phyloP scores from a whole-genome alignment of 169 alveolate genomes.

The Babesia bigemina region DNA sequence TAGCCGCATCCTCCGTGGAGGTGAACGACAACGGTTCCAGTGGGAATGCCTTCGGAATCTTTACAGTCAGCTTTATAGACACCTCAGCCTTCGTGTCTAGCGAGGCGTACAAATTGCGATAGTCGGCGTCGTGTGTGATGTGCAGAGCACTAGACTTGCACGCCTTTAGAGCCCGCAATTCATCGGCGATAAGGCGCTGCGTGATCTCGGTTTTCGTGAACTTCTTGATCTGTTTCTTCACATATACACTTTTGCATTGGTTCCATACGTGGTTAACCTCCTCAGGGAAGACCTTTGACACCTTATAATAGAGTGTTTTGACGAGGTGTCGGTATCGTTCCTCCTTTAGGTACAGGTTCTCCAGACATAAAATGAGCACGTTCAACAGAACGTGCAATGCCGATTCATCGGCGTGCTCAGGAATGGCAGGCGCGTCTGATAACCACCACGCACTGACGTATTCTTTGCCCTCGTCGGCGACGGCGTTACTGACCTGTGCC shows the following conservation, averaged over 20 bases:
- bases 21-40: constrained; percentile 56
- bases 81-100: constrained; percentile 51
- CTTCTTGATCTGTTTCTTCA: constrained; percentile 48
- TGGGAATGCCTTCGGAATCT: constrained; percentile 58
- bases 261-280: constrained; percentile 61
- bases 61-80: constrained; percentile 35
- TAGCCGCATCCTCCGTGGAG: constrained; percentile 35
- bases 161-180: constrained; percentile 11
- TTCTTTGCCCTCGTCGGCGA: not conserved
- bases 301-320: constrained; percentile 43
- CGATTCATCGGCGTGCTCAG: constrained; percentile 23
- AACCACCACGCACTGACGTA: constrained; percentile 35
- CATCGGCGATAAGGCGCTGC: constrained; percentile 49
- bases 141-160: constrained; percentile 13
- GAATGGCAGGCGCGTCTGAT: not conserved
- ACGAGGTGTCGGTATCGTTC: constrained; percentile 40
- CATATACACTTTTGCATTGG: constrained; percentile 48
- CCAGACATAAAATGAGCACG: constrained; percentile 45
- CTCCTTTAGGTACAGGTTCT: constrained; percentile 28
- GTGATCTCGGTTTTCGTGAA: constrained; percentile 55
- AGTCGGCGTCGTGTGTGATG: constrained; percentile 34
- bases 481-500: constrained; percentile 4
- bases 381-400: constrained; percentile 36
- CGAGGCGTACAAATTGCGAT: constrained; percentile 35
- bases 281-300: constrained; percentile 50